Conservation (phyloP, 2,329 filamentous ascomycete genomes). For the Leptographium radiaticola region DNA sequence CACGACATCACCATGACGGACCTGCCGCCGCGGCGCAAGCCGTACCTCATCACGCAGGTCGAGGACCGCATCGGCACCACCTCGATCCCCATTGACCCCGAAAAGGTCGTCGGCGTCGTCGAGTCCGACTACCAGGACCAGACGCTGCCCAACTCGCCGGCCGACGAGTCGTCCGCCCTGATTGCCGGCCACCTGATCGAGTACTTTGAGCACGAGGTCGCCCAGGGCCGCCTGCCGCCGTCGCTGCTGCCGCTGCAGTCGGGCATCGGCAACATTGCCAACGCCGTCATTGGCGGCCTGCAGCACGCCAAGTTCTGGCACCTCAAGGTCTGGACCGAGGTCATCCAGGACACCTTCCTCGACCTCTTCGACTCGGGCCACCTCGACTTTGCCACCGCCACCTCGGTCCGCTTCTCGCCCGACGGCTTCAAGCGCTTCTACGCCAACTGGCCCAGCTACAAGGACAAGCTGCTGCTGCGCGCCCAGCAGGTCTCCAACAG, state of each 20-base stretch:
- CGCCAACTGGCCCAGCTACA: conserved; percentile 67
- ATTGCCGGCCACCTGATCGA: conserved; percentile 76
- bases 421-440: conserved; percentile 89
- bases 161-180: conserved; percentile 56
- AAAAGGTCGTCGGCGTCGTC: conserved; percentile 72
- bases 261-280: conserved; percentile 87
- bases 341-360: conserved; percentile 84
- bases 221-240: conserved; percentile 59
- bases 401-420: conserved; percentile 80
- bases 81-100: conserved; percentile 68
- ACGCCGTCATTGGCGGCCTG: conserved; percentile 77
- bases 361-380: conserved; percentile 83
- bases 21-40: conserved; percentile 66
- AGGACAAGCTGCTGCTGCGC: conserved; percentile 70
- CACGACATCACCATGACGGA: conserved; percentile 90
- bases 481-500: conserved; percentile 83
- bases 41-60: conserved; percentile 72
- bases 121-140: conserved; percentile 75
- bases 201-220: conserved; percentile 72
- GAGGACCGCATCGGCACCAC: conserved; percentile 78
- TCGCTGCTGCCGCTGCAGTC: conserved; percentile 51
- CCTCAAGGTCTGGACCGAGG: conserved; percentile 87
- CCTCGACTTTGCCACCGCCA: conserved; percentile 81
- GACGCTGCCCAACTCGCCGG: conserved; percentile 59
- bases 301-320: conserved; percentile 72